These are phyloP conservation scores for Excoecaria agallocha DNA, from an alignment of 345 rosid species.

Conservation along the genomic window DNA sequence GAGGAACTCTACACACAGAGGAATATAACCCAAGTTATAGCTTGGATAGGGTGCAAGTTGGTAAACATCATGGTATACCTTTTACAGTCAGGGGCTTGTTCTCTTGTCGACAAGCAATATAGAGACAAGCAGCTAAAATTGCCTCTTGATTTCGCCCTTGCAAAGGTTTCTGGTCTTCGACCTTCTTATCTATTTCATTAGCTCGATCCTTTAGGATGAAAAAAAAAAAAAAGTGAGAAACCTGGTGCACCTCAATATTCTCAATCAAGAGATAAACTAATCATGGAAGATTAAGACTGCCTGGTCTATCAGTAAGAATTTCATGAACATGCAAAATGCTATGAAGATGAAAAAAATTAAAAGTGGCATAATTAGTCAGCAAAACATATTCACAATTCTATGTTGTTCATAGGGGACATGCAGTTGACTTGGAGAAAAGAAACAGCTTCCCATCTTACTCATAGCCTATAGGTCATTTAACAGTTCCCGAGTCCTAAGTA, in stretches of 20 bases:
- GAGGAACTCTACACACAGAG: conserved; percentile 8
- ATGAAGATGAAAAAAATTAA: background rate
- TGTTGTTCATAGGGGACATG: background rate
- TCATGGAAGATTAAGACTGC: background rate
- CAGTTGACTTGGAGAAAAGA: background rate
- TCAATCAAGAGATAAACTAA: background rate
- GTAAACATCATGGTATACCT: conserved; percentile 26
- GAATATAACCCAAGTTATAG: conserved; percentile 10
- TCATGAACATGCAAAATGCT: background rate
- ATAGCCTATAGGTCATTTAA: background rate
- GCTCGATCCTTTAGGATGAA: conserved; percentile 46
- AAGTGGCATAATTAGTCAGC: background rate
- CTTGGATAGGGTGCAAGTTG: background rate
- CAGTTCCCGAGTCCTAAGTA: background rate
- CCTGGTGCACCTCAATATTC: background rate
- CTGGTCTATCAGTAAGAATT: background rate
- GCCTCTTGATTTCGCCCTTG: conserved; percentile 51
- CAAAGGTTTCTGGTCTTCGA: conserved; percentile 53
- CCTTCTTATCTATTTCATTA: conserved; percentile 52
- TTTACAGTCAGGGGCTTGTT: conserved; percentile 50
- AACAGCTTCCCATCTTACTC: background rate
- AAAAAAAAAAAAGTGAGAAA: background rate
- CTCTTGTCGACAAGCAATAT: conserved; percentile 51
- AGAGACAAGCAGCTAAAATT: conserved; percentile 50
- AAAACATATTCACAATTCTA: background rate